Evolutionary conservation across 495 filamentous ascomycete species (phyloP).

Genomic region (Hypoxylon trugodes): DNA sequence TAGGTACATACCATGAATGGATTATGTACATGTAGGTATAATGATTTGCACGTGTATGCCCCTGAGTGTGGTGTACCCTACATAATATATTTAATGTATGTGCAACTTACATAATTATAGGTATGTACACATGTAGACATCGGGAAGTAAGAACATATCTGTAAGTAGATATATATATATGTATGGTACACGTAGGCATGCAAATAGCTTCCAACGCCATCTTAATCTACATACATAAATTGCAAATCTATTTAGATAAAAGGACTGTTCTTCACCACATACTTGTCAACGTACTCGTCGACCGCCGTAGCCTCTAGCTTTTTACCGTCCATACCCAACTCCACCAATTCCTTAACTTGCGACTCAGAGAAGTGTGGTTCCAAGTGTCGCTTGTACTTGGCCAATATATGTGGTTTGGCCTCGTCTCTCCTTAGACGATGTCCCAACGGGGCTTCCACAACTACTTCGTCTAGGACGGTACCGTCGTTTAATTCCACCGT

Average conservation of each 20-base stretch:
- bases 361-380: slow-evolving; percentile 79
- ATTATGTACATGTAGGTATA: too few species aligned
- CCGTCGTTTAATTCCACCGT: slow-evolving; percentile 94
- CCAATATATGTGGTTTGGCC: slow-evolving; percentile 94
- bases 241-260: slow-evolving; percentile 52
- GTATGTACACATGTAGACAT: background rate
- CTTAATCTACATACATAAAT: slow-evolving; percentile 2
- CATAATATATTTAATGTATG: background rate
- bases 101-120: too few species aligned
- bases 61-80: too few species aligned
- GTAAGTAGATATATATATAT: background rate
- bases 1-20: background rate
- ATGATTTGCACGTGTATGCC: too few species aligned
- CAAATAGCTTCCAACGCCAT: background rate
- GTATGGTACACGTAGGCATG: too few species aligned
- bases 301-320: slow-evolving; percentile 81
- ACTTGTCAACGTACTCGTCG: slow-evolving; percentile 94
- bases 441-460: slow-evolving; percentile 94
- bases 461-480: slow-evolving; percentile 88
- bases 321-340: slow-evolving; percentile 74
- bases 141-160: background rate
- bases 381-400: slow-evolving; percentile 93
- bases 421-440: slow-evolving; percentile 92
- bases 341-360: slow-evolving; percentile 79
- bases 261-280: slow-evolving; percentile 70